Conservation (phyloP, 352 stramenopile species). For the Globisporangium megalacanthum region DNA sequence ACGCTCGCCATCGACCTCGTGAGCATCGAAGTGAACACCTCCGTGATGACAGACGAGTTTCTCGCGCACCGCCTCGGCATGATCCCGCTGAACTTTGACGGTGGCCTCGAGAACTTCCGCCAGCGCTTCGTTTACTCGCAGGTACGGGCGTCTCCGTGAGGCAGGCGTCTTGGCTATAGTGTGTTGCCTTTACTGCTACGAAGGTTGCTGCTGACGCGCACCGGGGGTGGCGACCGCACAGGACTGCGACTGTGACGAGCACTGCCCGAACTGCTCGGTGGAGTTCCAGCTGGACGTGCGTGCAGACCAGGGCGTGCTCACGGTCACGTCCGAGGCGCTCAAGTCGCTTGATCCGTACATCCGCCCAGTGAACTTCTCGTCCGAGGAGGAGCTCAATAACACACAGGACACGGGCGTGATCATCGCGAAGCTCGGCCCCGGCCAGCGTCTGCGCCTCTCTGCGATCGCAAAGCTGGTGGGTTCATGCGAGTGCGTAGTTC, state of each 20-base stretch:
- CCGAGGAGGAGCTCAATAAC: conserved; percentile 89
- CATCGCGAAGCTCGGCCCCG: conserved; percentile 95
- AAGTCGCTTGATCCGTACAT: conserved; percentile 85
- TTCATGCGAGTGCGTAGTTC: no score
- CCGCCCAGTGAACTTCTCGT: conserved; percentile 80
- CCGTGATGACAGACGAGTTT: conserved; percentile 98
- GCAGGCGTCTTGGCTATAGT: not conserved
- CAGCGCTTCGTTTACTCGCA: conserved; percentile 87
- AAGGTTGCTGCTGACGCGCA: conserved; percentile 1
- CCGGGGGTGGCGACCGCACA: not conserved
- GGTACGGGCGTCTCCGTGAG: conserved; percentile 7
- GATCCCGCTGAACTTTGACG: conserved; percentile 92
- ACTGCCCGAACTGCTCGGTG: conserved; percentile 95
- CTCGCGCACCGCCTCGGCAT: conserved; percentile 97
- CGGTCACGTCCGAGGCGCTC: conserved; percentile 72
- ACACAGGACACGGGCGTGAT: conserved; percentile 95
- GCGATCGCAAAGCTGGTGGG: conserved; percentile 89
- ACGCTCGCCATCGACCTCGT: conserved; percentile 99
- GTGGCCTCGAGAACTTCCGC: conserved; percentile 83
- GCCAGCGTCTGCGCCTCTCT: conserved; percentile 93
- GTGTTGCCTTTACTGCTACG: conserved; percentile 20
- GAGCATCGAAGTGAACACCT: conserved; percentile 96
- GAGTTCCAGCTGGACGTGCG: conserved; percentile 95
- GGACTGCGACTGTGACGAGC: conserved; percentile 93
- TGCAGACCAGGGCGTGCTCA: conserved; percentile 62